phyloP scores from a whole-genome alignment of 2,329 filamentous ascomycete genomes.

The Trichoderma arundinaceum region DNA sequence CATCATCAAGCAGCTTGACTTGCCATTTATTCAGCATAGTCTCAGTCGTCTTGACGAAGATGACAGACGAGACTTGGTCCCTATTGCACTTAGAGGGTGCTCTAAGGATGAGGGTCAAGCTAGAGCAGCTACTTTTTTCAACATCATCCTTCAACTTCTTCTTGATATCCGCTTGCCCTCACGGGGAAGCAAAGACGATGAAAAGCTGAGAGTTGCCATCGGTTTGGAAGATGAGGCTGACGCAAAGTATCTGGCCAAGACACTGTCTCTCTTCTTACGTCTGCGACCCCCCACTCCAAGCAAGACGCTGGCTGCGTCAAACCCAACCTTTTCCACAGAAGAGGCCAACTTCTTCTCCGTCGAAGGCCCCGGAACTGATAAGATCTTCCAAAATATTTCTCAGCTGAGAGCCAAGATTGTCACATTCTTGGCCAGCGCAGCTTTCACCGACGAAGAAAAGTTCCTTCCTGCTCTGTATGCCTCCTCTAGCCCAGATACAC shows the following conservation, averaged over 20 bases:
- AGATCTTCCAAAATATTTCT: constrained; percentile 49
- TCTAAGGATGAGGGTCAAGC: constrained; percentile 42
- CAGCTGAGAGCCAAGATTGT: constrained; percentile 64
- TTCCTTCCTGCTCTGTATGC: constrained; percentile 85
- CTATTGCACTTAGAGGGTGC: constrained; percentile 50
- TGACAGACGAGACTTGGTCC: constrained; percentile 75
- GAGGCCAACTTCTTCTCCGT: constrained; percentile 43
- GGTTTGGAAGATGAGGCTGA: constrained; percentile 71
- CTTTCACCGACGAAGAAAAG: constrained; percentile 82
- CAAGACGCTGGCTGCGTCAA: constrained; percentile 42
- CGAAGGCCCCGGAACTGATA: constrained; percentile 66
- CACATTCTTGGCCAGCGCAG: constrained; percentile 78
- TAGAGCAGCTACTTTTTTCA: constrained; percentile 69
- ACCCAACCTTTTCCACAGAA: constrained; percentile 42
- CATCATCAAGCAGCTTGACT: constrained; percentile 84
- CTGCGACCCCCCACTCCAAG: constrained; percentile 42
- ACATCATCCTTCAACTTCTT: constrained; percentile 78
- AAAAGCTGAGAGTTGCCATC: constrained; percentile 67
- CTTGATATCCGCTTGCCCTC: constrained; percentile 73
- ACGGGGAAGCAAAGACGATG: constrained; percentile 80
- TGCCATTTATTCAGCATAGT: constrained; percentile 88
- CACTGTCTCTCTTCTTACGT: constrained; percentile 76
- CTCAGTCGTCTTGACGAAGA: constrained; percentile 55
- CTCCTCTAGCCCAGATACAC: constrained; percentile 79
- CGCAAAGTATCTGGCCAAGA: constrained; percentile 72